A percentile compares a stretch with the other conserved stretches of the same genome.
Evolutionary conservation across 2,329 filamentous ascomycete species (phyloP).

Genomic region (Colletotrichum euphorbiae): DNA sequence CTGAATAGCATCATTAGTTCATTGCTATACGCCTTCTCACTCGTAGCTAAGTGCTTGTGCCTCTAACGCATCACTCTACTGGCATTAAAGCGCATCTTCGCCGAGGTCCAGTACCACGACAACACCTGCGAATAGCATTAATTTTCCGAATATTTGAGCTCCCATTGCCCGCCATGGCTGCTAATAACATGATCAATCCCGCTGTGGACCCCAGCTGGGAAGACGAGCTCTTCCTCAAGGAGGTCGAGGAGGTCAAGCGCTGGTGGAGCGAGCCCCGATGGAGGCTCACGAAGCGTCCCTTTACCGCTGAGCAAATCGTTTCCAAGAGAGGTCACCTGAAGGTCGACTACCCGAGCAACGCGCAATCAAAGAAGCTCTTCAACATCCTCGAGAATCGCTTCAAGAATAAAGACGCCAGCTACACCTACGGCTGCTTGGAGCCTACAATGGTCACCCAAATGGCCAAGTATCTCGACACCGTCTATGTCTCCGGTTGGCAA

Average conservation of each 20-base stretch:
- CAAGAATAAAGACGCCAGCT: conserved; percentile 87
- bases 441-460: conserved; percentile 99
- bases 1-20: conserved; percentile 38
- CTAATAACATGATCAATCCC: conserved; percentile 71
- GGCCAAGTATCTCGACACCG: conserved; percentile 98
- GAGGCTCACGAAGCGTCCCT: conserved; percentile 91
- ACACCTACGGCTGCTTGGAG: conserved; percentile 96
- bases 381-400: conserved; percentile 87
- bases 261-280: conserved; percentile 97
- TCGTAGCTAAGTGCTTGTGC: background rate
- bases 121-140: conserved; percentile 2
- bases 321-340: conserved; percentile 92
- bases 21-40: conserved; percentile 1
- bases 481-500: conserved; percentile 99
- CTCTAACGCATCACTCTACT: background rate
- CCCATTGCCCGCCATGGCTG: conserved; percentile 61
- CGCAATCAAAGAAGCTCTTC: conserved; percentile 95
- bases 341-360: conserved; percentile 91
- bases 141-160: background rate
- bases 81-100: background rate
- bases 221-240: conserved; percentile 78
- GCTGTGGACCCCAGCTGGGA: conserved; percentile 68
- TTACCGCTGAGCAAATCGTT: conserved; percentile 96
- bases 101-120: background rate
- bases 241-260: conserved; percentile 88